Evolutionary conservation across 331 rosid species (phyloP).

Genomic region (Arachis monticola): DNA sequence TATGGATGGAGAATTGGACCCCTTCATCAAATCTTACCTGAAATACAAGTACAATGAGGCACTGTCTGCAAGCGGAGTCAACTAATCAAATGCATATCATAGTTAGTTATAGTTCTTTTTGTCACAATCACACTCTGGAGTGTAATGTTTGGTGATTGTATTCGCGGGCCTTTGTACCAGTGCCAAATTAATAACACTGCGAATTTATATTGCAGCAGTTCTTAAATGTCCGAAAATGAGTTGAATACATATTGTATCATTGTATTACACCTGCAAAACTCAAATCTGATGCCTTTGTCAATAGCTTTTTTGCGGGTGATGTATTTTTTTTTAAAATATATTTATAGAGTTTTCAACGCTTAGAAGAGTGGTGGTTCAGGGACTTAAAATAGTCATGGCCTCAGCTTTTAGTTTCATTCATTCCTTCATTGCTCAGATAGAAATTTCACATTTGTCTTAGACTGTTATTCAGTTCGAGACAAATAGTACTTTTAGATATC

Average conservation of each 20-base stretch:
- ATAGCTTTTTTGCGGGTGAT: neutral
- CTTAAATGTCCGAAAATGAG: constrained; percentile 3
- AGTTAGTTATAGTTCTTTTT: neutral
- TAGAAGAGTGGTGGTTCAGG: no score
- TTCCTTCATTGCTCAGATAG: no score
- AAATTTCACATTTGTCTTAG: no score
- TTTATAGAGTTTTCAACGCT: no score
- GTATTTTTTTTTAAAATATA: no score
- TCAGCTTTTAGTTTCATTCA: no score
- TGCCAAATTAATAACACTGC: neutral
- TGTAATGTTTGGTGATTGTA: neutral
- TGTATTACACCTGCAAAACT: neutral
- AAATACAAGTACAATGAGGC: constrained; percentile 64
- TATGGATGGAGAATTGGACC: constrained; percentile 94
- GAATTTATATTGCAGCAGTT: neutral
- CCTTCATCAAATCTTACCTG: constrained; percentile 89
- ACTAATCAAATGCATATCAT: constrained; percentile 8
- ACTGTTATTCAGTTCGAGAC: no score
- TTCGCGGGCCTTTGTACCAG: neutral
- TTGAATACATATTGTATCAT: neutral
- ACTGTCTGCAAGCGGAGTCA: constrained; percentile 46
- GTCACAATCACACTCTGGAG: neutral
- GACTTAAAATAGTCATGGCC: no score
- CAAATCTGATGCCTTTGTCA: neutral
- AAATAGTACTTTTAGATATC: no score